Evolutionary conservation across 176 grass and related monocot species (phyloP).

Genomic region (Calamus simplicifolius): DNA sequence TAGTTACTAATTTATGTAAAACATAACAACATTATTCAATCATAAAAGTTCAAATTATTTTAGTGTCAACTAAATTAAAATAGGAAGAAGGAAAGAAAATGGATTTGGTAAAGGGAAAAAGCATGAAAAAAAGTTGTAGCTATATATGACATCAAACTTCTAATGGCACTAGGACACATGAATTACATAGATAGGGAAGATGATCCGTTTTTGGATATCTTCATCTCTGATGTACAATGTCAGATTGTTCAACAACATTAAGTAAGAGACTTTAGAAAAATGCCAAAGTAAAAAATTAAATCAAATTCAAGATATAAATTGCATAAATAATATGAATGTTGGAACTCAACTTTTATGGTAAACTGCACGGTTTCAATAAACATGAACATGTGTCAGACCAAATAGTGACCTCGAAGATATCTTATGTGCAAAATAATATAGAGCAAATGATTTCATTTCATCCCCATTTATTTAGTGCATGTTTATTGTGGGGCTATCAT

Average conservation of each 20-base stretch:
- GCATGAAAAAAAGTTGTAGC: neutral
- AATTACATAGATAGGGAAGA: conserved; percentile 84
- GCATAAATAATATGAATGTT: neutral
- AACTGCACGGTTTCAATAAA: no score
- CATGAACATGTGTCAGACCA: no score
- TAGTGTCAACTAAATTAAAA: no score
- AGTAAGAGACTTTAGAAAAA: neutral
- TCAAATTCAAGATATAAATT: neutral
- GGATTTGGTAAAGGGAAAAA: neutral
- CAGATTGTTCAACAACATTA: conserved; percentile 39
- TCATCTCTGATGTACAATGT: conserved; percentile 93
- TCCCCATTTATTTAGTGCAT: no score
- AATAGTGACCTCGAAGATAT: no score
- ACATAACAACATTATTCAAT: no score
- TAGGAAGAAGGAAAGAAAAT: neutral
- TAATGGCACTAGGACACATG: neutral
- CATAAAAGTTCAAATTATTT: no score
- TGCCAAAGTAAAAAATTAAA: neutral
- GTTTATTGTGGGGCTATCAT: no score
- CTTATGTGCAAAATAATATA: no score
- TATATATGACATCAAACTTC: neutral
- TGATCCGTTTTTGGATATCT: conserved; percentile 70
- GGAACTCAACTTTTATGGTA: no score
- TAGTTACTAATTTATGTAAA: no score
- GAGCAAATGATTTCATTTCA: no score